Evolutionary conservation across 768 basidiomycete species (phyloP), one percentile per base, ranked within the genome.

Genomic region (Aureoboletus auriporus): DNA sequence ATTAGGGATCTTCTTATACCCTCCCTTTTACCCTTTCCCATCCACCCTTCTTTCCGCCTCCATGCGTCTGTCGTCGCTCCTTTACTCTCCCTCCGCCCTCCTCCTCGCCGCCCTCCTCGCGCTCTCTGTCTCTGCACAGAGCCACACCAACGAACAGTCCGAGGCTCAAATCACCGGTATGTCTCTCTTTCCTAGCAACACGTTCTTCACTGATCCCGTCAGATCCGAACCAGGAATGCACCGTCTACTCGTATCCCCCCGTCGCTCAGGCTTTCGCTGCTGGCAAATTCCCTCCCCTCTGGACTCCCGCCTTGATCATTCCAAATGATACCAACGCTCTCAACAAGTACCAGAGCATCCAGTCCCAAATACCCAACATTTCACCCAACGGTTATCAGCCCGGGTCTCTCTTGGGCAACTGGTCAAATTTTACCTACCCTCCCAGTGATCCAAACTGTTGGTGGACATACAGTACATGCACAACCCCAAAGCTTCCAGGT

Each of bases 361-460:
- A 65, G 23, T 44, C 57, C 1, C 67, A 52, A 29, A 67, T 83
- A 41, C 82, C 81, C 20, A 73, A 78, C 44, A 77, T 79, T 3
- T 11, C 62, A 4, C 65, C 73, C 12, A 80, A 77, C 60, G 61
- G 61, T 2, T 0, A 33, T 11, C 59, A 57, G 1, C 60, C 69
- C 11, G 20, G 20, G 0, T 63, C 67, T 9, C 47, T 58, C 17
- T 10, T 14, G 3, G 69, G 69, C 1, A 60, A 70, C 39, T 69
- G 72, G 55, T 50, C 67, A 13, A 63, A 58, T 36, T 60, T 52
- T 28, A 63, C 63, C 0, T 78, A 33, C 33, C 33, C 66, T 2
- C 12, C 70, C 0, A 46, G 61, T 0, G 80, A 82, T 54, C 72
- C 74, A 0, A 72, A 81, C 51, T 82, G 80, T 46, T 82, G 65